phyloP scores from a whole-genome alignment of 331 rosid species.

The Erythrophleum ivorense region DNA sequence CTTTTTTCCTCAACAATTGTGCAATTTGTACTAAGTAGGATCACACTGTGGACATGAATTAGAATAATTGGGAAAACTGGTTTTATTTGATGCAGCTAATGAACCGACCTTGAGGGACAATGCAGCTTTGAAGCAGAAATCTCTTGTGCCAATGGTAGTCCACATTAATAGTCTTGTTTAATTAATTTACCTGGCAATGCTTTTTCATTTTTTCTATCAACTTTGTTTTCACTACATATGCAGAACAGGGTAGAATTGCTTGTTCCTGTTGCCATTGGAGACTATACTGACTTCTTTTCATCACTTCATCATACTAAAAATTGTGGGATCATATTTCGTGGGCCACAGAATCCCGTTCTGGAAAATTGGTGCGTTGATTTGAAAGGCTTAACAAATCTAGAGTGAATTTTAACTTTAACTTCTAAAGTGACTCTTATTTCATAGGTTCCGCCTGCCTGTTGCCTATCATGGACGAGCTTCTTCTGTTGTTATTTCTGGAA shows the following conservation, averaged over 20 bases:
- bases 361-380: slow-evolving; percentile 64
- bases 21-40: background rate
- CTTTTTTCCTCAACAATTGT: background rate
- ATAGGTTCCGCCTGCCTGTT: slow-evolving; percentile 89
- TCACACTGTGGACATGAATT: background rate
- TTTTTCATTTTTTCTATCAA: slow-evolving; percentile 24
- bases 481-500: slow-evolving; percentile 87
- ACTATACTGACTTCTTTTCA: slow-evolving; percentile 89
- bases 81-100: slow-evolving; percentile 57
- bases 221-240: slow-evolving; percentile 32
- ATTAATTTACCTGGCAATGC: background rate
- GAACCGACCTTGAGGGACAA: slow-evolving; percentile 86
- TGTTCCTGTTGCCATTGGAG: slow-evolving; percentile 84
- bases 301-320: slow-evolving; percentile 83
- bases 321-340: slow-evolving; percentile 89
- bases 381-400: slow-evolving; percentile 27
- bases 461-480: slow-evolving; percentile 98
- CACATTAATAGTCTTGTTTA: slow-evolving; percentile 23
- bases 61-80: background rate
- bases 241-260: slow-evolving; percentile 77
- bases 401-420: slow-evolving; percentile 22
- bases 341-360: slow-evolving; percentile 64
- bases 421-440: slow-evolving; percentile 30
- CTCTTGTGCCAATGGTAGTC: slow-evolving; percentile 76
- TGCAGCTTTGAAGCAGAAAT: slow-evolving; percentile 63